Conservation (phyloP, 129 eudicot species). For the Pulicaria dysenterica region DNA sequence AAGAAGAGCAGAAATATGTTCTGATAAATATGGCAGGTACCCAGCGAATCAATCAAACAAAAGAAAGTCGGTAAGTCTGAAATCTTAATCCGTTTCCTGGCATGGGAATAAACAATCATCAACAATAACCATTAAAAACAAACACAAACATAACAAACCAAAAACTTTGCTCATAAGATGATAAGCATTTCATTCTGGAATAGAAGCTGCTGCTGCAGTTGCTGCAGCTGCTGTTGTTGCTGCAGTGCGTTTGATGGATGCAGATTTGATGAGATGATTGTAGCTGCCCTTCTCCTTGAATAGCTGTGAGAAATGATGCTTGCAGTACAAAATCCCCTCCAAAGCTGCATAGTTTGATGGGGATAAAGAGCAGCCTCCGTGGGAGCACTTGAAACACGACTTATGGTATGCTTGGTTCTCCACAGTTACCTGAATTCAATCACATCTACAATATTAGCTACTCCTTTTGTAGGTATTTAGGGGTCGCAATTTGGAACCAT, state of each 20-base stretch:
- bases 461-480: too few relatives aligned
- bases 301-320: constrained; percentile 96
- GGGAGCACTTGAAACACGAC: constrained; percentile 93
- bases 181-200: constrained; percentile 57
- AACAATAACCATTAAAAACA: constrained; percentile 27
- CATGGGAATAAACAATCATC: constrained; percentile 29
- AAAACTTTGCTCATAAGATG: constrained; percentile 25
- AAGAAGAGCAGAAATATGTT: constrained; percentile 16
- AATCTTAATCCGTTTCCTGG: constrained; percentile 30
- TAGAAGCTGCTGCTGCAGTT: constrained; percentile 39
- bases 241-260: constrained; percentile 72
- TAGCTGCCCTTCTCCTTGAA: constrained; percentile 98
- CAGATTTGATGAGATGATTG: constrained; percentile 85
- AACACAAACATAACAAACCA: constrained; percentile 42
- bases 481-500: too few relatives aligned
- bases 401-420: constrained; percentile 84
- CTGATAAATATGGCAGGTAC: constrained; percentile 33
- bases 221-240: constrained; percentile 35
- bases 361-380: constrained; percentile 84
- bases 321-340: constrained; percentile 84
- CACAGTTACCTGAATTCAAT: constrained; percentile 74
- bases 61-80: constrained; percentile 31
- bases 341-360: constrained; percentile 96
- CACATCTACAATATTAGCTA: background rate
- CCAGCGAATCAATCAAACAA: constrained; percentile 39